Conservation (phyloP, 768 basidiomycete genomes). For the Kwoniella sp. region DNA sequence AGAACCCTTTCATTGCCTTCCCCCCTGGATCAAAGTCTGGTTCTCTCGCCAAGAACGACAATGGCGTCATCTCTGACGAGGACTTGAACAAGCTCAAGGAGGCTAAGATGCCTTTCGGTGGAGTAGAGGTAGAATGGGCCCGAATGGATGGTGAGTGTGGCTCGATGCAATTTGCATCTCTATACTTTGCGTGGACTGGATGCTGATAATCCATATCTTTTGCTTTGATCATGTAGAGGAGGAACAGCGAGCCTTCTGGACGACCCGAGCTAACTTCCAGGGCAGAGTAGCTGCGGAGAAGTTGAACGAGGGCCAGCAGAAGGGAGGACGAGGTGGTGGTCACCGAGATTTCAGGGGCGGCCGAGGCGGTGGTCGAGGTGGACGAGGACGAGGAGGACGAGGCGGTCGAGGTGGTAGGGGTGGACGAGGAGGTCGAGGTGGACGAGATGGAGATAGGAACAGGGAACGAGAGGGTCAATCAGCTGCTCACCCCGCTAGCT, state of each 20-base stretch:
- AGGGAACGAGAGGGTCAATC: slow-evolving; percentile 16
- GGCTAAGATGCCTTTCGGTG: slow-evolving; percentile 50
- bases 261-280: slow-evolving; percentile 53
- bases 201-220: neutral
- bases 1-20: slow-evolving; percentile 53
- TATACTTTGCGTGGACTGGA: too few relatives aligned
- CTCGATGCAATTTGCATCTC: neutral
- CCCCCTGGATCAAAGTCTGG: slow-evolving; percentile 51
- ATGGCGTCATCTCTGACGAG: slow-evolving; percentile 46
- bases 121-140: slow-evolving; percentile 43
- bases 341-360: slow-evolving; percentile 40
- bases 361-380: slow-evolving; percentile 40
- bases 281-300: slow-evolving; percentile 50
- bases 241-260: slow-evolving; percentile 54
- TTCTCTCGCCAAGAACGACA: slow-evolving; percentile 46
- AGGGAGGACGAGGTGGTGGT: slow-evolving; percentile 21
- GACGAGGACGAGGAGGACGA: slow-evolving; percentile 40
- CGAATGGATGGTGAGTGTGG: slow-evolving; percentile 46
- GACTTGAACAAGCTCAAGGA: slow-evolving; percentile 45
- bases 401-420: slow-evolving; percentile 40
- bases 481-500: slow-evolving; percentile 20
- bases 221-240: slow-evolving; percentile 31
- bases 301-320: slow-evolving; percentile 25
- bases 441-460: slow-evolving; percentile 23
- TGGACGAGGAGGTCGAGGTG: slow-evolving; percentile 27